Evolutionary conservation across 176 grass and related monocot genomes (phyloP).

Genomic region (Oryza australiensis): DNA sequence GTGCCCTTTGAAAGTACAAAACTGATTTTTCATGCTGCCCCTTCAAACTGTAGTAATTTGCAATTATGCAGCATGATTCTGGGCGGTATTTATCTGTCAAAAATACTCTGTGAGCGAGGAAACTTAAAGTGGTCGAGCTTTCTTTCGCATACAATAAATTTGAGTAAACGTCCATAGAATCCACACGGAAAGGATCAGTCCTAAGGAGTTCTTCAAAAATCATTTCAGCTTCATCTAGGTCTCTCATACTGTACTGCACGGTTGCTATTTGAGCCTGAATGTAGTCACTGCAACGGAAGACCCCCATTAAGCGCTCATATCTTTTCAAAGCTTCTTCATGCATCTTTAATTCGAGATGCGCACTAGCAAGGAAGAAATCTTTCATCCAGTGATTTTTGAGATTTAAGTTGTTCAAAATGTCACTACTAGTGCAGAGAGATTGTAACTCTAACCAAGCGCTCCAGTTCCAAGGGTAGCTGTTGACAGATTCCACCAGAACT

Average conservation of each 20-base stretch:
- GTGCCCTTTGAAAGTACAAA: constrained; percentile 81
- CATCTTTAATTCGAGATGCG: constrained; percentile 91
- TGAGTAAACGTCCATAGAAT: constrained; percentile 95
- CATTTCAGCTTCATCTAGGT: constrained; percentile 94
- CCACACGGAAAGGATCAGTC: constrained; percentile 89
- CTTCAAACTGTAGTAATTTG: constrained; percentile 99
- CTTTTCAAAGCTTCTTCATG: constrained; percentile 88
- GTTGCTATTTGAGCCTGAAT: constrained; percentile 98
- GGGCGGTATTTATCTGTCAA: constrained; percentile 94
- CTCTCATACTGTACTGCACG: constrained; percentile 83
- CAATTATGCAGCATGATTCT: constrained; percentile 97
- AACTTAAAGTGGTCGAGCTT: constrained; percentile 79
- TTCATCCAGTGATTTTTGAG: constrained; percentile 99
- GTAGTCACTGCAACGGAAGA: constrained; percentile 80
- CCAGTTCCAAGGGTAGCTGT: constrained; percentile 98
- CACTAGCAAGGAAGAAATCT: constrained; percentile 92
- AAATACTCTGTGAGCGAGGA: constrained; percentile 98
- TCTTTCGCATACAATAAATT: constrained; percentile 98
- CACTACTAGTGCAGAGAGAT: constrained; percentile 71
- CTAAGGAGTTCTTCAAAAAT: constrained; percentile 98
- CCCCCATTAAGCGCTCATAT: constrained; percentile 68
- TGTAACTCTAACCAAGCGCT: constrained; percentile 91
- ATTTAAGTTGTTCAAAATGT: constrained; percentile 79
- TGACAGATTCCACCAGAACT: constrained; percentile 84
- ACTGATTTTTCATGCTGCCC: constrained; percentile 94